Evolutionary conservation across 805 yeast species (phyloP).

Genomic region (Hyphopichia homilentoma): DNA sequence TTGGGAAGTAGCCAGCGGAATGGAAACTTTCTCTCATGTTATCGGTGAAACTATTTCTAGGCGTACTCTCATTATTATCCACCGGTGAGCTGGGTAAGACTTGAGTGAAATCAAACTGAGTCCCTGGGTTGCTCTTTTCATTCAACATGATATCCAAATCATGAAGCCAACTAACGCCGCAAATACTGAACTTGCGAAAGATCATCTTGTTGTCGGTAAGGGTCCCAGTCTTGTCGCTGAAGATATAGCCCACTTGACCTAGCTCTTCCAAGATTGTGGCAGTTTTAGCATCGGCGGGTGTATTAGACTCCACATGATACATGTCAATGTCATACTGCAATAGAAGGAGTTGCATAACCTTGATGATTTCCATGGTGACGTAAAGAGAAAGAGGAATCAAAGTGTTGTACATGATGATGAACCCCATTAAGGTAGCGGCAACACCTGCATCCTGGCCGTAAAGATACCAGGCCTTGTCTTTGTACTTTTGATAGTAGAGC

Average conservation of each 20-base stretch:
- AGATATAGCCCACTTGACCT: conserved; percentile 93
- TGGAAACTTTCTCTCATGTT: background rate
- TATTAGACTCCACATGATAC: conserved; percentile 80
- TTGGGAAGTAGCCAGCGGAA: conserved; percentile 9
- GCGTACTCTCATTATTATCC: too few species aligned
- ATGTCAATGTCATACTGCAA: conserved; percentile 91
- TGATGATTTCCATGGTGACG: conserved; percentile 94
- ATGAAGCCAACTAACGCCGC: conserved; percentile 89
- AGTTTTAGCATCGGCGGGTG: conserved; percentile 92
- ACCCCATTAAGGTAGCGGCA: conserved; percentile 92
- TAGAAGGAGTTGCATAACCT: conserved; percentile 76
- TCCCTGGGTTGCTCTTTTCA: background rate
- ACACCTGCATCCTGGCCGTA: conserved; percentile 70
- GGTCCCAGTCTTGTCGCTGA: conserved; percentile 97
- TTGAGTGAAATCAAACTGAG: conserved; percentile 3
- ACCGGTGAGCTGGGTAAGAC: conserved; percentile 3
- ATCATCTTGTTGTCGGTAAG: conserved; percentile 93
- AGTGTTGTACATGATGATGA: conserved; percentile 95
- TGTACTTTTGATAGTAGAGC: conserved; percentile 39
- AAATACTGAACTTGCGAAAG: conserved; percentile 81
- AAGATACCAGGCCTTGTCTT: conserved; percentile 66
- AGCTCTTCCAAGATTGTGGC: conserved; percentile 94
- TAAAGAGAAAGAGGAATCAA: conserved; percentile 91
- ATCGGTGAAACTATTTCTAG: background rate
- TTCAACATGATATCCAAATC: conserved; percentile 50